Evolutionary conservation across 2,329 filamentous ascomycete genomes (phyloP), one percentile per base, ranked within the genome.

Genomic region (Claviceps humidiphila): DNA sequence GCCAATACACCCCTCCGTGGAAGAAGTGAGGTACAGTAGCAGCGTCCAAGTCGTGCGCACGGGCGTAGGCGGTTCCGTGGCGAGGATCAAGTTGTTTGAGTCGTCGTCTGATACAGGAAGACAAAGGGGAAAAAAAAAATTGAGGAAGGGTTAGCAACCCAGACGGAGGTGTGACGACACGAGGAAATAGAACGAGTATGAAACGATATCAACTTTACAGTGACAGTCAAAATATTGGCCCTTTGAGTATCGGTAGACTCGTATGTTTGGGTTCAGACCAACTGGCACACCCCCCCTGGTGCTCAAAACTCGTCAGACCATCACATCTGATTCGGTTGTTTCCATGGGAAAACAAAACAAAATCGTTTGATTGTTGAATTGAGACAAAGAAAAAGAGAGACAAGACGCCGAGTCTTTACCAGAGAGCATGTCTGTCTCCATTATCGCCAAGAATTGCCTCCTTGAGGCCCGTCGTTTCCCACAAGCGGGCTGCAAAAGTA

Each of bases 211-310:
- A 6, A 47, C 44, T 17, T 47, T 47, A 47, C 88, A 96, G 66
- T 96, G 91, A 60, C 87, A 84, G 63, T 89, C 89, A 65, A 96
- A 96, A 65, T 90, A 95, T 64, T 96, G 89, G 0, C 87, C 88
- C 58, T 84, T 80, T 1, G 77, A 79, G 67, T 96, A 96, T 22
- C 90, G 80, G 69, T 96, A 96, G 34, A 96, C 80, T 38, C 91
- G 77, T 52, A 96, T 94, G 58, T 94, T 94, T 8, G 87, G 81
- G 66, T 89, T 95, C 54, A 96, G 69, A 0, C 89, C 89, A n/a
- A 94, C 70, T 0, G 87, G 81, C 49, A 89, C 77, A 30, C 89
- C 89, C 53, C 87, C 89, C 87, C 89, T 95, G n/a, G 4, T 4
- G 26, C 4, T 14, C 26, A 17, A 47, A 47, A 47, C 44, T 17